Percentiles rank a stretch among this genome's conserved stretches.
These are phyloP conservation scores for Mercurialis annua DNA, from an alignment of 345 rosid genomes.

Conservation along the genomic window DNA sequence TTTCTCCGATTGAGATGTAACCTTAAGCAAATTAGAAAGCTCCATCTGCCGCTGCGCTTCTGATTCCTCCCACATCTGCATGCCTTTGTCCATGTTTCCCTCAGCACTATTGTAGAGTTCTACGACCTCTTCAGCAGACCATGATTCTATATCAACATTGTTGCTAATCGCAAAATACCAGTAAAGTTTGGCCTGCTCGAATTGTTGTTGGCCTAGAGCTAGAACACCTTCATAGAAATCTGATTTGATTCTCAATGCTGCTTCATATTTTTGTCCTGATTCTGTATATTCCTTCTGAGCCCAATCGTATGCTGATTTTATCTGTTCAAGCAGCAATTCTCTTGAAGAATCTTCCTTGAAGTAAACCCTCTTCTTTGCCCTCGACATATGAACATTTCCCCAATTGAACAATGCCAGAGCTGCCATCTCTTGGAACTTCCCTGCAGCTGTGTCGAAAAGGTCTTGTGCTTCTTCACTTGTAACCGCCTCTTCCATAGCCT, in stretches of 20 bases:
- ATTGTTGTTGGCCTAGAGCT: conserved; percentile 76
- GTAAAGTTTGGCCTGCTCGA: conserved; percentile 85
- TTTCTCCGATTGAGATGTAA: conserved; percentile 25
- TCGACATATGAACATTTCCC: conserved; percentile 85
- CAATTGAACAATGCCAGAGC: conserved; percentile 83
- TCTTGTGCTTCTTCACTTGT: conserved; percentile 83
- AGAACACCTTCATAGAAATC: conserved; percentile 65
- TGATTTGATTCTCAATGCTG: conserved; percentile 74
- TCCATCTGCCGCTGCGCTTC: conserved; percentile 34
- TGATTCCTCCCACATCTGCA: conserved; percentile 62
- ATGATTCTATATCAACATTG: conserved; percentile 52
- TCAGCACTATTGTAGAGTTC: conserved; percentile 68
- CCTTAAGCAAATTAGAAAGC: conserved; percentile 23
- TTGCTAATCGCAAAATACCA: conserved; percentile 71
- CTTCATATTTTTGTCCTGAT: conserved; percentile 67
- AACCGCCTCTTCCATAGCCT: conserved; percentile 87
- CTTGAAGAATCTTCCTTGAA: conserved; percentile 48
- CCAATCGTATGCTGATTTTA: conserved; percentile 54
- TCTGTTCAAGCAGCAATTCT: conserved; percentile 52
- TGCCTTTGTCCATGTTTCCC: conserved; percentile 64
- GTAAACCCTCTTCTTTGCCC: conserved; percentile 69
- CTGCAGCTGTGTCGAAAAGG: conserved; percentile 65
- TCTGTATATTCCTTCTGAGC: conserved; percentile 48
- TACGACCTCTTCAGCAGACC: conserved; percentile 51
- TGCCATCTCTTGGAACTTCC: conserved; percentile 80